These are phyloP conservation scores for Coemansia sp. DNA, from an alignment of 192 early-diverging fungal species.

Conservation along the genomic window DNA sequence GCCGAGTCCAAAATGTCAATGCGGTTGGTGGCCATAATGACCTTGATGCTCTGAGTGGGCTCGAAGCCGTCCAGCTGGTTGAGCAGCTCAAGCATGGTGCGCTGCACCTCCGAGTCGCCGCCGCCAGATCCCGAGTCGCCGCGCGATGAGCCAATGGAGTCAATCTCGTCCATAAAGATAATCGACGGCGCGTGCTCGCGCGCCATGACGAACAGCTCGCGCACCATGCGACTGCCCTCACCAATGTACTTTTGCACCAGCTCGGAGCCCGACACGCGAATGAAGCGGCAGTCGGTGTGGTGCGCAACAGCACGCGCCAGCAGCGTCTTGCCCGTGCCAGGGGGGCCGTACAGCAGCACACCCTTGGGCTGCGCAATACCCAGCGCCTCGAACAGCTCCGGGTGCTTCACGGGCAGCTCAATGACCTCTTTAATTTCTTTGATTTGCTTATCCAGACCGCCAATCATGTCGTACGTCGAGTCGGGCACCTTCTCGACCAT, in stretches of 20 bases:
- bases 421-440: conserved; percentile 99
- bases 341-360: conserved; percentile 87
- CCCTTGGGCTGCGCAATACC: conserved; percentile 99
- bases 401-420: conserved; percentile 98
- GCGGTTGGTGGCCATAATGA: conserved; percentile 90
- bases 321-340: conserved; percentile 85
- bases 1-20: conserved; percentile 89
- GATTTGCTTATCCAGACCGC: conserved; percentile 98
- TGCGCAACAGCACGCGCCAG: conserved; percentile 88
- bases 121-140: conserved; percentile 70
- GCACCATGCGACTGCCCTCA: conserved; percentile 87
- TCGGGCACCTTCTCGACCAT: conserved; percentile 99
- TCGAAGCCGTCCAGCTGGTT: conserved; percentile 90
- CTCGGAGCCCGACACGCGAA: conserved; percentile 86
- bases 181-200: conserved; percentile 89
- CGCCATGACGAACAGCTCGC: conserved; percentile 87
- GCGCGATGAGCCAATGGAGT: conserved; percentile 83
- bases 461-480: conserved; percentile 99
- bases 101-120: conserved; percentile 86
- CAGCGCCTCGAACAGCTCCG: conserved; percentile 94
- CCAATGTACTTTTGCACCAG: conserved; percentile 92
- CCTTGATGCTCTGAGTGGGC: conserved; percentile 88
- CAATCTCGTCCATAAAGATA: conserved; percentile 92
- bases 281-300: conserved; percentile 88
- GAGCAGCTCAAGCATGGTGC: conserved; percentile 85